Percentiles rank a stretch among this genome's conserved stretches.
These are phyloP conservation scores for Anisogramma anomala DNA, from an alignment of 2,329 filamentous ascomycete genomes.

Conservation along the genomic window DNA sequence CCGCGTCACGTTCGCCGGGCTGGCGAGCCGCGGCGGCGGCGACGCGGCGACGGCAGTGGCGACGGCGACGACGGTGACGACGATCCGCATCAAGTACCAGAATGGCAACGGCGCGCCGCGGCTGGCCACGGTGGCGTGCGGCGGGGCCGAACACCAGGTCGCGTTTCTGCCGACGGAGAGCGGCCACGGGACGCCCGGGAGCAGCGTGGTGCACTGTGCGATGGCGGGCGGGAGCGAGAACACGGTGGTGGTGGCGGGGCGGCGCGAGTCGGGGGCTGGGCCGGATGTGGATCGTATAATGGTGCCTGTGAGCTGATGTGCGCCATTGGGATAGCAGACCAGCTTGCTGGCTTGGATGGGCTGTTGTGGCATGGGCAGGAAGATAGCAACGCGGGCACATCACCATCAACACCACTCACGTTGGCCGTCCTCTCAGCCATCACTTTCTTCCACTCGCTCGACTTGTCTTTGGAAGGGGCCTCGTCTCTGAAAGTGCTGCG, in stretches of 20 bases:
- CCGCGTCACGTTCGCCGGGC: slow-evolving; percentile 33
- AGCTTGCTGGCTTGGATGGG: too few species aligned
- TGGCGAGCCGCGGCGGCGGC: slow-evolving; percentile 27
- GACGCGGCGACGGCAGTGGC: too few species aligned
- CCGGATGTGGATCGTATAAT: slow-evolving; percentile 44
- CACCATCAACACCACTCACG: too few species aligned
- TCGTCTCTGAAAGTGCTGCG: too few species aligned
- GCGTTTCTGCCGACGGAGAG: slow-evolving; percentile 42
- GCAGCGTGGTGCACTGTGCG: slow-evolving; percentile 36
- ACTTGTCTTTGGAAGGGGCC: too few species aligned
- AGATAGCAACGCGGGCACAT: too few species aligned
- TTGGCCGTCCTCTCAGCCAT: too few species aligned
- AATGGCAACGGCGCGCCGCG: slow-evolving; percentile 44
- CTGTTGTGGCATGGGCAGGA: too few species aligned
- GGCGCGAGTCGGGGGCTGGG: slow-evolving; percentile 28
- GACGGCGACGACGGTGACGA: slow-evolving; percentile 32
- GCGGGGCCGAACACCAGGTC: slow-evolving; percentile 34
- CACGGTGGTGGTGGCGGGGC: slow-evolving; percentile 36
- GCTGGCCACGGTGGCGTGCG: slow-evolving; percentile 43
- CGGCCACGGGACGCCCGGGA: slow-evolving; percentile 27
- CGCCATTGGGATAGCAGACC: too few species aligned
- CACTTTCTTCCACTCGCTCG: too few species aligned
- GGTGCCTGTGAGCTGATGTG: slow-evolving; percentile 29
- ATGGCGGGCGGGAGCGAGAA: slow-evolving; percentile 36
- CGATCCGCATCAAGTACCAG: slow-evolving; percentile 43